Evolutionary conservation across 148 eudicot species (phyloP).

Genomic region (Bassia scoparia): DNA sequence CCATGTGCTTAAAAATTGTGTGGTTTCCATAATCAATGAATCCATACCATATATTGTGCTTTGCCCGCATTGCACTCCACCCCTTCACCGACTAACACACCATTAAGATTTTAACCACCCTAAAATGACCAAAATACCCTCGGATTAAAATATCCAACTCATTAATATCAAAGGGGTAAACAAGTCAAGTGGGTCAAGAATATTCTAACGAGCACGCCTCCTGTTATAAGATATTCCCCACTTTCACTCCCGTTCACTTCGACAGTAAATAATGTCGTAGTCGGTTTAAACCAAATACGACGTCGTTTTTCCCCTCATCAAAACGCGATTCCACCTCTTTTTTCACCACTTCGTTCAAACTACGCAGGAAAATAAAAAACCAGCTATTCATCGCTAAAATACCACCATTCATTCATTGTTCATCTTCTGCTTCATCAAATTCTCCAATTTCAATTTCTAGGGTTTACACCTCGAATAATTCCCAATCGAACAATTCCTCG

Average conservation of each 20-base stretch:
- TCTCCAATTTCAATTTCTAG: constrained; percentile 15
- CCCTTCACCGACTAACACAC: constrained; percentile 1
- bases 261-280: neutral
- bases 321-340: neutral
- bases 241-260: neutral
- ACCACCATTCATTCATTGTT: neutral
- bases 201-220: constrained; percentile 1
- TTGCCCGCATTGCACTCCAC: constrained; percentile 17
- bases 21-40: too few species aligned
- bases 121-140: neutral
- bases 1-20: too few species aligned
- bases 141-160: neutral
- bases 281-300: constrained; percentile 16
- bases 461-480: constrained; percentile 13
- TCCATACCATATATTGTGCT: too few species aligned
- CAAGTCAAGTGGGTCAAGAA: constrained; percentile 1
- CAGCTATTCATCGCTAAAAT: neutral
- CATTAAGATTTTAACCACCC: neutral
- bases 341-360: constrained; percentile 20
- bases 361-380: constrained; percentile 20
- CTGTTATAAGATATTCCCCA: neutral
- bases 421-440: neutral
- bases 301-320: constrained; percentile 2
- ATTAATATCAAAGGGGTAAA: neutral
- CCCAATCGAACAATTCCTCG: neutral